phyloP scores from a whole-genome alignment of 208 protist genomes.

The Acanthamoeba royreba region DNA sequence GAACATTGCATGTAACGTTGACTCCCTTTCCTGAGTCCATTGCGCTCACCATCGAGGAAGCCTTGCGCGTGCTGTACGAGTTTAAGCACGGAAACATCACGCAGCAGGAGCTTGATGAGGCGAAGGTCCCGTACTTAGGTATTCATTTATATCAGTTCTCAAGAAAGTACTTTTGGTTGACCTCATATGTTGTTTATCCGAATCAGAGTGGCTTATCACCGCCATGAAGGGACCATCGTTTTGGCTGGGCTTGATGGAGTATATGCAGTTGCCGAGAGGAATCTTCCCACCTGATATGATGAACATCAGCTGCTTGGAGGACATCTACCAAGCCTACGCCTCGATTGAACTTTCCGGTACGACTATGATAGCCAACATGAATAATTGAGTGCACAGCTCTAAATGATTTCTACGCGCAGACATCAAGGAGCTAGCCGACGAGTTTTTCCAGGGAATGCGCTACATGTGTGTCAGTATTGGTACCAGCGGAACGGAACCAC shows the following conservation, averaged over 20 bases:
- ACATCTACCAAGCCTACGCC: neutral
- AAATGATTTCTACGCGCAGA: neutral
- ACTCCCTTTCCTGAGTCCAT: neutral
- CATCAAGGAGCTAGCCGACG: neutral
- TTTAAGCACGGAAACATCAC: conserved; percentile 6
- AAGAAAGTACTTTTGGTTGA: neutral
- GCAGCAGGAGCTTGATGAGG: conserved; percentile 12
- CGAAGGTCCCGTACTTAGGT: conserved; percentile 6
- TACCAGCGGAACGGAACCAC: neutral
- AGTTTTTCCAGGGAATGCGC: conserved; percentile 23
- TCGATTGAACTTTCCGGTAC: neutral
- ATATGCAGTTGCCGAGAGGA: neutral
- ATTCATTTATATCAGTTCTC: neutral
- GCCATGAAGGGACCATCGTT: neutral
- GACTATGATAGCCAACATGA: neutral
- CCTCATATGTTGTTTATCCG: neutral
- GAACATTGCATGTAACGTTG: neutral
- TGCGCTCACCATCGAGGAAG: neutral
- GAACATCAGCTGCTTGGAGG: neutral
- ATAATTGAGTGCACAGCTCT: neutral
- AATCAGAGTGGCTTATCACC: conserved; percentile 8
- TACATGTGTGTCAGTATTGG: conserved; percentile 6
- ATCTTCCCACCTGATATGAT: neutral
- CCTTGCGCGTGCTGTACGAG: neutral
- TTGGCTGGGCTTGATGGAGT: conserved; percentile 45